Evolutionary conservation across 106 monocot genomes (phyloP).

Genomic region (Triglochin maritima): DNA sequence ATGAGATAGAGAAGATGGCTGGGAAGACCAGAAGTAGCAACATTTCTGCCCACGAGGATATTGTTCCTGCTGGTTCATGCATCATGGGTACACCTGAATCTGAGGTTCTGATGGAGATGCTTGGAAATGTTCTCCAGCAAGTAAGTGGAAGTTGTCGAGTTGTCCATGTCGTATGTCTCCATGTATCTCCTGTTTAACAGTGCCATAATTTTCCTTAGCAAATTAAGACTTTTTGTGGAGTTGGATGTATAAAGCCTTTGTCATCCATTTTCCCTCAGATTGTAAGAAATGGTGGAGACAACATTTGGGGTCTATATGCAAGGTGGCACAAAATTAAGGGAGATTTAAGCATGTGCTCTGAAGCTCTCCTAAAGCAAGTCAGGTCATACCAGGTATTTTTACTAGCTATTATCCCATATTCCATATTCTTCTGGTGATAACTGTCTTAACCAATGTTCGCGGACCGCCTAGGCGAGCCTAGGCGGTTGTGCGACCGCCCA

Average conservation of each 20-base stretch:
- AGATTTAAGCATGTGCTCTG: slow-evolving; percentile 65
- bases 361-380: slow-evolving; percentile 93
- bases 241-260: no score
- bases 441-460: no score
- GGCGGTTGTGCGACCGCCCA: no score
- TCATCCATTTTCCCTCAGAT: slow-evolving; percentile 30
- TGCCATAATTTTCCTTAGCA: no score
- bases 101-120: slow-evolving; percentile 45
- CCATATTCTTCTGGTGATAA: not conserved
- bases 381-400: slow-evolving; percentile 74
- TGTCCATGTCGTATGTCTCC: no score
- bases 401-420: not conserved
- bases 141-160: slow-evolving; percentile 11
- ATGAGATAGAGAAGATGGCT: slow-evolving; percentile 35
- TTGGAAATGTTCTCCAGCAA: slow-evolving; percentile 73
- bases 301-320: slow-evolving; percentile 86
- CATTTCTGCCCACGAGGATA: not conserved
- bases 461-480: no score
- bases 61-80: slow-evolving; percentile 6
- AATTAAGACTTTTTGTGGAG: no score
- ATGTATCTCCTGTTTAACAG: no score
- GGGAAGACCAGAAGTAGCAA: not conserved
- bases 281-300: slow-evolving; percentile 44
- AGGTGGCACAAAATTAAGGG: slow-evolving; percentile 89
- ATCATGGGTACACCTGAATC: slow-evolving; percentile 33